A percentile compares a stretch with the other conserved stretches of the same genome.
Evolutionary conservation across 352 stramenopile genomes (phyloP).

Genomic region (Globisporangium lucens): DNA sequence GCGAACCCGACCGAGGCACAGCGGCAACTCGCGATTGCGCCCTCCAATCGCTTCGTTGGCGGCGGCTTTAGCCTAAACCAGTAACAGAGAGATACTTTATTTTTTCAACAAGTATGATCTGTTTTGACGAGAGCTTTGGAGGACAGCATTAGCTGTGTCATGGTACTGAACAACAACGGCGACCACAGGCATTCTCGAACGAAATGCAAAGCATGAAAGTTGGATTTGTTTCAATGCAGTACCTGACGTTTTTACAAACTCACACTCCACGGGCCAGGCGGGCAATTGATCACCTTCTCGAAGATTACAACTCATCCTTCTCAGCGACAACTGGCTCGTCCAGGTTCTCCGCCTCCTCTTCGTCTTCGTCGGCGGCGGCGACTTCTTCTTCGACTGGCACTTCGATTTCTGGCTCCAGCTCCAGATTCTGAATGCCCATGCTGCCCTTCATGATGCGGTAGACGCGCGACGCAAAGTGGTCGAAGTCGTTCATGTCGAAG

Average conservation of each 20-base stretch:
- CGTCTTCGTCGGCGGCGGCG: slow-evolving; percentile 24
- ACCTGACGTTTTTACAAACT: slow-evolving; percentile 3
- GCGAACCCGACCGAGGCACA: slow-evolving; percentile 68
- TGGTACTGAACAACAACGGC: background rate
- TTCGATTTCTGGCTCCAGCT: slow-evolving; percentile 95
- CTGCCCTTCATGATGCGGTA: slow-evolving; percentile 92
- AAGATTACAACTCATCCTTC: slow-evolving; percentile 74
- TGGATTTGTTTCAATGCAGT: slow-evolving; percentile 4
- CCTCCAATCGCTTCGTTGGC: slow-evolving; percentile 89
- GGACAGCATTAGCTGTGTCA: background rate
- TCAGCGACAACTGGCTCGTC: slow-evolving; percentile 37
- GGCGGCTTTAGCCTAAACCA: slow-evolving; percentile 94
- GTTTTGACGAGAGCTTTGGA: background rate
- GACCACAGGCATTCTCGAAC: background rate
- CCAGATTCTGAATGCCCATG: slow-evolving; percentile 90
- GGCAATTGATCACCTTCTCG: background rate
- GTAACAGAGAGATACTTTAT: slow-evolving; percentile 23
- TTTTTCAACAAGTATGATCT: background rate
- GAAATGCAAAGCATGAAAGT: slow-evolving; percentile 6
- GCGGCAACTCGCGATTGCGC: slow-evolving; percentile 78
- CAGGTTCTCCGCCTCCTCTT: slow-evolving; percentile 36
- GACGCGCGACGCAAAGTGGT: slow-evolving; percentile 92
- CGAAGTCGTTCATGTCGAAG: slow-evolving; percentile 94
- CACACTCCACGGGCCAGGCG: background rate
- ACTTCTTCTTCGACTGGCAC: slow-evolving; percentile 71